These are phyloP conservation scores for Suillus sp. DNA, from an alignment of 768 basidiomycete genomes.

Conservation along the genomic window DNA sequence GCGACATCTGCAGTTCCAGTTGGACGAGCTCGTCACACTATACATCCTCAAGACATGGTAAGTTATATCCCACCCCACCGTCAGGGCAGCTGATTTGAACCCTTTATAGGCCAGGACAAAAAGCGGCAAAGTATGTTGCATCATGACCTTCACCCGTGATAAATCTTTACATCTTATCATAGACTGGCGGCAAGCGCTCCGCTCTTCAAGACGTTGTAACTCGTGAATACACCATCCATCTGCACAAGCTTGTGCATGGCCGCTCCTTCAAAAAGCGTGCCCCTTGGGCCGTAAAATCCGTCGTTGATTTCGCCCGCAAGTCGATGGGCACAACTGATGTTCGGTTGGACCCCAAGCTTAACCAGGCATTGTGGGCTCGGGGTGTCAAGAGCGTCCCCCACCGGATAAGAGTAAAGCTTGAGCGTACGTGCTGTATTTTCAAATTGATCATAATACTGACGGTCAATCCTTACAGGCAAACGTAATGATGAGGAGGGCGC, in stretches of 20 bases:
- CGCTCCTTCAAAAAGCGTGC: slow-evolving; percentile 97
- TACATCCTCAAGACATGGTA: slow-evolving; percentile 73
- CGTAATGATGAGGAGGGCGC: slow-evolving; percentile 99
- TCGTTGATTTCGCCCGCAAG: slow-evolving; percentile 89
- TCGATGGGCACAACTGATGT: slow-evolving; percentile 96
- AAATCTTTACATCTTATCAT: slow-evolving; percentile 12
- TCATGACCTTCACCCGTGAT: slow-evolving; percentile 1
- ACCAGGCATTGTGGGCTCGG: slow-evolving; percentile 92
- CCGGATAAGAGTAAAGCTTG: slow-evolving; percentile 89
- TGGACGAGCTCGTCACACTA: slow-evolving; percentile 33
- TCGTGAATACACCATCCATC: slow-evolving; percentile 97
- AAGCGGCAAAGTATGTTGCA: slow-evolving; percentile 37
- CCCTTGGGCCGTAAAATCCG: slow-evolving; percentile 94
- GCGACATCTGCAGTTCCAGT: slow-evolving; percentile 30
- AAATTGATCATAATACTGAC: slow-evolving; percentile 11
- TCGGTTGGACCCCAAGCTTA: slow-evolving; percentile 92
- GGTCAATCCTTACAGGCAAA: slow-evolving; percentile 60
- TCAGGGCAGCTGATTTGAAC: slow-evolving; percentile 18
- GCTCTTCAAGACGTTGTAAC: slow-evolving; percentile 98
- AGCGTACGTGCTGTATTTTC: slow-evolving; percentile 59
- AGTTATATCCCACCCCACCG: slow-evolving; percentile 10
- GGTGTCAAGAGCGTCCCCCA: slow-evolving; percentile 95
- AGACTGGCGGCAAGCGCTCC: slow-evolving; percentile 88
- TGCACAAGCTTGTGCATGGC: slow-evolving; percentile 93
- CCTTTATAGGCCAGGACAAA: slow-evolving; percentile 43